Percentiles rank a stretch among this genome's conserved stretches.
phyloP scores from a whole-genome alignment of 768 basidiomycete species.

The Termitomyces sp. region DNA sequence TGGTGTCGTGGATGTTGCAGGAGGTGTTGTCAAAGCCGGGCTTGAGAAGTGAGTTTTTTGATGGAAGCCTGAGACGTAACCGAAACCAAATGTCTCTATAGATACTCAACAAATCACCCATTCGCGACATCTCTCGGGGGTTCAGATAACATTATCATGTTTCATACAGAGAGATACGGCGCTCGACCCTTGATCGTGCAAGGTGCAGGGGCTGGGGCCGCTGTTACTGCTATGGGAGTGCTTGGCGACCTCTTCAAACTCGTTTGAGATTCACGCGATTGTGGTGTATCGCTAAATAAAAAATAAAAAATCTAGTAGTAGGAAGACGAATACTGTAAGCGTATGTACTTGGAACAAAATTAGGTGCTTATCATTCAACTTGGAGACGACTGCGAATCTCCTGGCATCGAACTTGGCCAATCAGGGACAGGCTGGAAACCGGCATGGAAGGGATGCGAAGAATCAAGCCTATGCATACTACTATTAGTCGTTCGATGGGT shows the following conservation, averaged over 20 bases:
- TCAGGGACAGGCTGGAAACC: too few species aligned
- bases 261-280: constrained; percentile 17
- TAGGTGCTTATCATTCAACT: too few species aligned
- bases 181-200: constrained; percentile 89
- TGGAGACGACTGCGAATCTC: too few species aligned
- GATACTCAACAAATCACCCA: constrained; percentile 86
- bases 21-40: constrained; percentile 77
- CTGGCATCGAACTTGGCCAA: too few species aligned
- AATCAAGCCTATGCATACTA: too few species aligned
- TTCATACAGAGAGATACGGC: constrained; percentile 91
- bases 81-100: constrained; percentile 24
- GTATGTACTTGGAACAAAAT: neutral
- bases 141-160: constrained; percentile 97
- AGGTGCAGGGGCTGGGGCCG: constrained; percentile 96
- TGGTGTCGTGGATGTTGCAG: constrained; percentile 83
- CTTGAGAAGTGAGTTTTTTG: constrained; percentile 69
- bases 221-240: constrained; percentile 98
- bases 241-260: constrained; percentile 79
- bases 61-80: neutral
- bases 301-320: neutral
- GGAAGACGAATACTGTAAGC: neutral
- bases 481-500: too few species aligned
- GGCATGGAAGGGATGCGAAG: too few species aligned
- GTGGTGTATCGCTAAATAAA: neutral
- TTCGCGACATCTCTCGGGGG: constrained; percentile 96